Evolutionary conservation across 768 basidiomycete species (phyloP), one percentile per base, ranked within the genome.

Genomic region (Auriculariales sp.): DNA sequence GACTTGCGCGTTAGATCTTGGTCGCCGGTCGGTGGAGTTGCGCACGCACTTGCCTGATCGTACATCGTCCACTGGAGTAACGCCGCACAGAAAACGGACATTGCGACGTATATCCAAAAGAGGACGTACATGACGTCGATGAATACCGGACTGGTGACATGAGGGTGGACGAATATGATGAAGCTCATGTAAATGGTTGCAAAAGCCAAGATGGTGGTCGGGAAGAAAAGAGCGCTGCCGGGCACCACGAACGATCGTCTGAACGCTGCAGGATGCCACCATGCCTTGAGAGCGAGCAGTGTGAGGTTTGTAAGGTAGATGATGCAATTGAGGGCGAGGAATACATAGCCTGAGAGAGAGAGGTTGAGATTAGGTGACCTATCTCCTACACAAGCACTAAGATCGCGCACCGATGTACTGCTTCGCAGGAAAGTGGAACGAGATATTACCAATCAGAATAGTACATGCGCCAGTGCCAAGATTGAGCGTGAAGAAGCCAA

Each of bases 21-120:
- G 32, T 11, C 19, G 22, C 24, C 63, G 0, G 64, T 62, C 3
- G 64, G 64, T 53, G 72, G 72, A 19, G 63, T 62, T 11, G 53
- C 58, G 48, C 72, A 49, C 33, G 72, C 70, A 52, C 73, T 71
- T 4, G 71, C 68, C 46, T 68, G 58, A 49, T 70, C 70, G 71
- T 70, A 74, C 36, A 73, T 67, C 66, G 71, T 68, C 46, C 72
- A 56, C 71, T 73, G 72, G 4, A 68, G 67, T 53, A 73, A 67
- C 51, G 68, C 72, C 7, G 69, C 64, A 3, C 39, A 44, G 5
- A 64, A 7, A 24, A 68, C 39, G 1, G 70, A 55, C 7, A 69
- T 58, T 22, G 59, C 52, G 27, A 71, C 66, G 49, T 74, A 74
- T 14, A 69, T 57, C 72, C 72, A 73, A 57, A 71, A 73, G 22